phyloP scores from a whole-genome alignment of 169 alveolate species.

The Toxoplasma gondii region DNA sequence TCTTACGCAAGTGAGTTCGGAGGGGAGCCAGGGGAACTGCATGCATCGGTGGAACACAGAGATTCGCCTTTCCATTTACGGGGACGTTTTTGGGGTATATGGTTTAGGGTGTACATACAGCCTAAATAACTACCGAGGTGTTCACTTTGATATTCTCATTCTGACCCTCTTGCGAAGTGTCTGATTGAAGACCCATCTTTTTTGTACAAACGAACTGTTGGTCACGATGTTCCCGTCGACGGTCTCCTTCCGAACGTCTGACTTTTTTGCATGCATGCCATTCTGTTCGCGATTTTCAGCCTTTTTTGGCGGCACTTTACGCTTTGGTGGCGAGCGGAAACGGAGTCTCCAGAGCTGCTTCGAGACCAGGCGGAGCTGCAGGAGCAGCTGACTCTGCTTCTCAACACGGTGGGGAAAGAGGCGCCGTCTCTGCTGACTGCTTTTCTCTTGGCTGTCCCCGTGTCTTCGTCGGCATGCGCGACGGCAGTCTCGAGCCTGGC shows the following conservation, averaged over 20 bases:
- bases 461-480: background rate
- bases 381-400: slow-evolving; percentile 4
- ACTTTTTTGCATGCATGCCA: background rate
- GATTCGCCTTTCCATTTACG: no score
- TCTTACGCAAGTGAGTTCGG: slow-evolving; percentile 1
- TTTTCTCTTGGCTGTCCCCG: background rate
- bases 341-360: slow-evolving; percentile 7
- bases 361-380: slow-evolving; percentile 43
- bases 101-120: no score
- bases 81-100: no score
- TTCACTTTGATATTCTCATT: no score
- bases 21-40: background rate
- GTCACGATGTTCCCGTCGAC: no score
- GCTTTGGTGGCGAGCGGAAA: slow-evolving; percentile 15
- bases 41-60: no score
- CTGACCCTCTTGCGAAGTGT: no score
- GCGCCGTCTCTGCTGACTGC: background rate
- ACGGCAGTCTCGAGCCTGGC: background rate
- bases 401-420: background rate
- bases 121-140: no score
- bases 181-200: no score
- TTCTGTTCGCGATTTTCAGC: background rate
- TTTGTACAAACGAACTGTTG: no score
- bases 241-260: no score
- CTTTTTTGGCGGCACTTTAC: slow-evolving; percentile 13